These are phyloP conservation scores for Penicillium crystallinum DNA, from an alignment of 495 filamentous ascomycete genomes.

Conservation along the genomic window DNA sequence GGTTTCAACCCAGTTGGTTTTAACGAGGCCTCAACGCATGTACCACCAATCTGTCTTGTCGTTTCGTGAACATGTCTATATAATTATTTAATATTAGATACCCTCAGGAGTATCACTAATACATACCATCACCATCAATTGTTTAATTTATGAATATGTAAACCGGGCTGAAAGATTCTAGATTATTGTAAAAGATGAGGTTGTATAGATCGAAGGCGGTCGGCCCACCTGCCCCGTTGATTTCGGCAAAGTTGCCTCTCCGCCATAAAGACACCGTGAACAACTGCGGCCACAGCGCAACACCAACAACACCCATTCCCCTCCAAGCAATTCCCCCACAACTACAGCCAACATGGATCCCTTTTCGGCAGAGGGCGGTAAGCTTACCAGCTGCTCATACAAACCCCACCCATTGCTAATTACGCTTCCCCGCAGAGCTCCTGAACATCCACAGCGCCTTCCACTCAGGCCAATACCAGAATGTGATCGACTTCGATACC, in stretches of 20 bases:
- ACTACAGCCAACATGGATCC: constrained; percentile 68
- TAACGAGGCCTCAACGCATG: constrained; percentile 1
- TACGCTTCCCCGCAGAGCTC: constrained; percentile 56
- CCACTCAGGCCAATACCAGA: constrained; percentile 83
- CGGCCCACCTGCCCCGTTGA: constrained; percentile 21
- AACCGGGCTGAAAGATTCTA: too few species aligned
- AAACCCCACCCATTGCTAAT: constrained; percentile 5
- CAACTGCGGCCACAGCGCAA: constrained; percentile 18
- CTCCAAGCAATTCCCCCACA: constrained; percentile 8
- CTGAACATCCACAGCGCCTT: constrained; percentile 94
- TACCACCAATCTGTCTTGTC: neutral
- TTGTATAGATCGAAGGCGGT: constrained; percentile 15
- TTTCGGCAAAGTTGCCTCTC: constrained; percentile 20
- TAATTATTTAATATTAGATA: neutral
- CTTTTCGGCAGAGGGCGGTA: constrained; percentile 86
- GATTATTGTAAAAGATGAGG: too few species aligned
- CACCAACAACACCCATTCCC: constrained; percentile 18
- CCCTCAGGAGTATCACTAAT: neutral
- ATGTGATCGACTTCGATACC: constrained; percentile 75
- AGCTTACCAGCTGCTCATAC: constrained; percentile 4
- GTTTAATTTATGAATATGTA: neutral
- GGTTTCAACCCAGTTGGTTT: constrained; percentile 1
- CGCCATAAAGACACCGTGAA: constrained; percentile 20
- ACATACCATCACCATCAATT: neutral
- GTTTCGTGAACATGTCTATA: neutral